These are phyloP conservation scores for Trichoderma semiorbis DNA, from an alignment of 2,329 filamentous ascomycete genomes.

Conservation along the genomic window DNA sequence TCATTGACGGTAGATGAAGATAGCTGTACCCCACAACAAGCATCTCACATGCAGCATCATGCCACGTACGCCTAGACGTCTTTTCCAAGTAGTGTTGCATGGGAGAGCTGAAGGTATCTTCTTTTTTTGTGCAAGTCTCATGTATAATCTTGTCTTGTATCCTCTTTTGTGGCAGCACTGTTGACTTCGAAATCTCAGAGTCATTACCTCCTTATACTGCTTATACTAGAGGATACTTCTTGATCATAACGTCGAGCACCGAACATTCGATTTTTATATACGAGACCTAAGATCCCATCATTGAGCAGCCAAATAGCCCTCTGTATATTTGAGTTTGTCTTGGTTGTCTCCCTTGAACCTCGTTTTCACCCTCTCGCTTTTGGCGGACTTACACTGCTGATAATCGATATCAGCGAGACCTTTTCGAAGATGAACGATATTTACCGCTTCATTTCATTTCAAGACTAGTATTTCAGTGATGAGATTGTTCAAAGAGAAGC, in stretches of 20 bases:
- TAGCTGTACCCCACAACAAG: neutral
- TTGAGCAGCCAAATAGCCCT: neutral
- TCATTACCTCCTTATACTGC: neutral
- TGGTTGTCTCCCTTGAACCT: neutral
- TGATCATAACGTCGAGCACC: neutral
- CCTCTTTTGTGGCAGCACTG: neutral
- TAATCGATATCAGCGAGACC: neutral
- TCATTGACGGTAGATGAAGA: neutral
- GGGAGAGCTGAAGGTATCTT: neutral
- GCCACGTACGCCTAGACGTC: neutral
- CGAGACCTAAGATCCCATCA: neutral
- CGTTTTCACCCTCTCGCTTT: neutral
- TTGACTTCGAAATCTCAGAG: neutral
- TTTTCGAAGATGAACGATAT: neutral
- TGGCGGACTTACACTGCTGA: neutral
- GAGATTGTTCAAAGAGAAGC: fast-evolving
- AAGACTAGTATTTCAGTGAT: fast-evolving
- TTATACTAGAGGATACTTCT: neutral
- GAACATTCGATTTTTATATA: neutral
- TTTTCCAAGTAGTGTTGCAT: neutral
- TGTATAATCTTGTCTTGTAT: neutral
- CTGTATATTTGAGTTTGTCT: neutral
- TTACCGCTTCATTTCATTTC: fast-evolving
- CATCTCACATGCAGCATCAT: neutral
- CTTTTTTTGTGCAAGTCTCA: neutral